Base-by-base conservation (phyloP, 495 filamentous ascomycete genomes). In the Hypoxylon lenormandii region DNA sequence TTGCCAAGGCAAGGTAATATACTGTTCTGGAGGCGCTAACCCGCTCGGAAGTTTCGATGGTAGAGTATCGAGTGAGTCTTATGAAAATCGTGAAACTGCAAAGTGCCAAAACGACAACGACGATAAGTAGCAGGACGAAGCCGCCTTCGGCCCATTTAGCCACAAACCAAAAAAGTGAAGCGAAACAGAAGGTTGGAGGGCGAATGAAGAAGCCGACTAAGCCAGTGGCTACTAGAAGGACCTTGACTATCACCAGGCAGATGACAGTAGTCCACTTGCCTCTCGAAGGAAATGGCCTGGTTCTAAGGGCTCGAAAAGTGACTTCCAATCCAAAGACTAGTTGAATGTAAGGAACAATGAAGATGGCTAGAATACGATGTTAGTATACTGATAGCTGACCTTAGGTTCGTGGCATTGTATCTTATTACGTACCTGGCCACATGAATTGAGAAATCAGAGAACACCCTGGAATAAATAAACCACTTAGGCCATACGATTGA, bases 91-190 rank as follows among this genome's bases (percentile, higher is more conserved):
- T 59, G 19, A 76, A 54, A 22, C 53, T 61, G 43, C 78, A 79
- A 10, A 70, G 51, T 1, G 76, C 30, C 26, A 84, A 58, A 23
- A 76, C 60, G 26, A 66, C 50, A 15, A 65, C 50, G 7, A 83
- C 80, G 13, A 63, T 68, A 18, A 77, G 65, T 8, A 83, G 58
- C 3, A 82, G 48, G 4, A 63, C 75, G 43, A 82, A 82, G 47
- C 79, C 81, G 3, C 76, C 76, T 45, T 72, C 59, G 7, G 78
- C 73, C 62, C 80, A 84, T 59, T 78, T 78, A n/a, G 77, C 73
- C 26, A 83, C 77, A 50, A 83, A 83, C 80, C 80, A 84, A 64
- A 84, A 84, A 12, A 84, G 78, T 15, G 82, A 82, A 47, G 77
- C 77, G 46, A 82, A 74, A 66, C 82, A 84, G 38, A 81, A 72